Evolutionary conservation across 345 rosid genomes (phyloP).

Genomic region (Aquilaria yunnanensis): DNA sequence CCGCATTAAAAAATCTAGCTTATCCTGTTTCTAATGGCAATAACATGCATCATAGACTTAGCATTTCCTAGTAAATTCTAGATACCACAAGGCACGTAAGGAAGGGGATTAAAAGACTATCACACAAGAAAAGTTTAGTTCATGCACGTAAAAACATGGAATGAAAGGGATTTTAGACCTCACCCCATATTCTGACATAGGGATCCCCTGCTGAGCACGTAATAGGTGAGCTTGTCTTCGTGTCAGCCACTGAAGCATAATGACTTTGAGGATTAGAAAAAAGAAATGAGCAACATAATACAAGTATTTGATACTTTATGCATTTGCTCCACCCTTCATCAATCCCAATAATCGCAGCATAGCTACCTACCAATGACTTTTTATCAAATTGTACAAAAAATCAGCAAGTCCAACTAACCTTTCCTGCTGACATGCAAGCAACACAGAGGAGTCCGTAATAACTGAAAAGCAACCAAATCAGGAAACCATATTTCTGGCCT

Average conservation of each 20-base stretch:
- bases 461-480: slow-evolving; percentile 95
- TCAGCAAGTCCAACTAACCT: slow-evolving; percentile 36
- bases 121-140: not conserved
- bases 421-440: slow-evolving; percentile 73
- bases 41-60: too few relatives aligned
- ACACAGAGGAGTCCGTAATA: slow-evolving; percentile 88
- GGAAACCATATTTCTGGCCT: slow-evolving; percentile 97
- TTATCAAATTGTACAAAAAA: not conserved
- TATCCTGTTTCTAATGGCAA: too few relatives aligned
- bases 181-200: slow-evolving; percentile 94
- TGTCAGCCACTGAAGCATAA: slow-evolving; percentile 62
- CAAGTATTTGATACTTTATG: too few relatives aligned
- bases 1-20: too few relatives aligned
- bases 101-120: too few relatives aligned
- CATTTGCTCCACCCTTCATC: too few relatives aligned
- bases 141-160: not conserved
- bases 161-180: slow-evolving; percentile 23
- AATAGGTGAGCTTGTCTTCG: slow-evolving; percentile 77
- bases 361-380: not conserved
- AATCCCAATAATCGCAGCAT: too few relatives aligned
- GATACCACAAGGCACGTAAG: too few relatives aligned
- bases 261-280: slow-evolving; percentile 4
- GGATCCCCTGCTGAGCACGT: slow-evolving; percentile 97
- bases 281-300: not conserved
- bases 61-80: too few relatives aligned